phyloP scores from a whole-genome alignment of 106 monocot species.

The Acorus calamus region DNA sequence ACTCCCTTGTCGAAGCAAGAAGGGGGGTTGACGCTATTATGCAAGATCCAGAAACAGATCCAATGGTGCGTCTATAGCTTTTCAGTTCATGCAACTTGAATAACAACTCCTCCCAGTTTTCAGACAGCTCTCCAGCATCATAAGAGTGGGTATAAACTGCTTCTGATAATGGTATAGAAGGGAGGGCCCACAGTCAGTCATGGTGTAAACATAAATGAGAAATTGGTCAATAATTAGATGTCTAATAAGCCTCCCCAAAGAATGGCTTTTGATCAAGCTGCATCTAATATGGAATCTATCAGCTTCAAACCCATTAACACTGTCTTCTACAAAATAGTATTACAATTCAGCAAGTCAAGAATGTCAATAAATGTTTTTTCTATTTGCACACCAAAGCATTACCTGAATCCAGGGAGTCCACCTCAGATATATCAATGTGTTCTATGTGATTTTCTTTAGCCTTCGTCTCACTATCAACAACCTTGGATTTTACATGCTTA shows the following conservation, averaged over 20 bases:
- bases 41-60: conserved; percentile 75
- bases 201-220: not conserved
- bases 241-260: no score
- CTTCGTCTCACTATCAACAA: not conserved
- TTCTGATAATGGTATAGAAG: conserved; percentile 14
- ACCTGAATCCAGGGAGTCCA: no score
- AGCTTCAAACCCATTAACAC: no score
- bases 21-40: conserved; percentile 66
- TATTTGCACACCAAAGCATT: no score
- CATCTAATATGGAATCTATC: no score
- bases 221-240: not conserved
- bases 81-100: conserved; percentile 67
- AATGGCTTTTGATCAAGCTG: no score
- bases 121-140: conserved; percentile 25
- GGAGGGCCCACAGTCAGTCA: no score
- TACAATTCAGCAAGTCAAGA: no score
- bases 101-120: conserved; percentile 52
- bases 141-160: not conserved
- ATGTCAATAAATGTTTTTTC: no score
- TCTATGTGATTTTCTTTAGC: no score
- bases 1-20: conserved; percentile 64
- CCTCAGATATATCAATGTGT: no score
- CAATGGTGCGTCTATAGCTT: conserved; percentile 77
- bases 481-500: conserved; percentile 18
- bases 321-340: no score